phyloP scores from a whole-genome alignment of 1,284 basidiomycete species.

The Rhizoctonia solani region DNA sequence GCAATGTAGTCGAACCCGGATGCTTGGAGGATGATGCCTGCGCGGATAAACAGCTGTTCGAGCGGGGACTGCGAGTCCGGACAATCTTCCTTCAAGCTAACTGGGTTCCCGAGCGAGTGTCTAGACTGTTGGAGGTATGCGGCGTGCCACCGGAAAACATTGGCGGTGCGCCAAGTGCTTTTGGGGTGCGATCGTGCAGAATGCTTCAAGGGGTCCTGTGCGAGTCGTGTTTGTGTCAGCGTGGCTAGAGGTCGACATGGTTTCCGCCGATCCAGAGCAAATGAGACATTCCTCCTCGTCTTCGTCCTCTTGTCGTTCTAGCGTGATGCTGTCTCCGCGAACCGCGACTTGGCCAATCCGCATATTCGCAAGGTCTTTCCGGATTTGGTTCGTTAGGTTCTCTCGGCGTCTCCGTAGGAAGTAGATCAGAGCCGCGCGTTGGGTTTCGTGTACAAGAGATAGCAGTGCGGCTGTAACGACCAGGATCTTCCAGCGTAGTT shows the following conservation, averaged over 20 bases:
- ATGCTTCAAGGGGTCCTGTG: constrained; percentile 42
- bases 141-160: constrained; percentile 43
- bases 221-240: neutral
- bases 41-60: constrained; percentile 23
- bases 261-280: constrained; percentile 42
- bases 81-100: neutral
- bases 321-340: constrained; percentile 36
- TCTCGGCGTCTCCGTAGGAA: constrained; percentile 23
- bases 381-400: constrained; percentile 35
- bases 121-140: constrained; percentile 41
- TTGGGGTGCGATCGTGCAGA: constrained; percentile 43
- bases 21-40: constrained; percentile 19
- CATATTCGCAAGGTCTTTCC: constrained; percentile 33
- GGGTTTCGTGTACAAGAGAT: constrained; percentile 40
- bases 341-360: constrained; percentile 38
- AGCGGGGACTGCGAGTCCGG: too few species aligned
- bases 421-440: constrained; percentile 39
- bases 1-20: constrained; percentile 25
- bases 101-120: constrained; percentile 6
- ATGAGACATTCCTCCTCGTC: constrained; percentile 43
- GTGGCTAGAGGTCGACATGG: constrained; percentile 38
- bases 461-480: constrained; percentile 37
- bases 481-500: constrained; percentile 39
- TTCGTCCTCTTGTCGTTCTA: constrained; percentile 38
- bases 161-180: constrained; percentile 43